Conservation (phyloP, 805 yeast species). For the Diddensiella transvaalensis region DNA sequence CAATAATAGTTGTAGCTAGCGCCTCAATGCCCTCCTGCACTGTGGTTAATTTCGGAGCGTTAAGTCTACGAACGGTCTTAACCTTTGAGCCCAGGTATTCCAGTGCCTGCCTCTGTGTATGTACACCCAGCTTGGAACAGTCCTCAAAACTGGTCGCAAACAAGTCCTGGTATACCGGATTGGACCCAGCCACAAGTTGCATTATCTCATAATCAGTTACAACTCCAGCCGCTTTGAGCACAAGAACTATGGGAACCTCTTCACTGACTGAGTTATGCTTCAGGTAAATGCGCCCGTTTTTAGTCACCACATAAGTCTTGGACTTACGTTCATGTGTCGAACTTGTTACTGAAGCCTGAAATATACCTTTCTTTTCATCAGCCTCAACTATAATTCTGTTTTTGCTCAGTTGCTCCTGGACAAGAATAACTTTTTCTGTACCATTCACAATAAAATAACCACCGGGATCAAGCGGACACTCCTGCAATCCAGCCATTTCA, state of each 20-base stretch:
- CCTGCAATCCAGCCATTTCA: conserved; percentile 84
- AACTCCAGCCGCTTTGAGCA: conserved; percentile 91
- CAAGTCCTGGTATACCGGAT: conserved; percentile 83
- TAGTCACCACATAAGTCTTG: conserved; percentile 91
- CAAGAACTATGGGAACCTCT: conserved; percentile 91
- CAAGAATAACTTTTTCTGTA: conserved; percentile 93
- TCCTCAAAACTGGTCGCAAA: conserved; percentile 94
- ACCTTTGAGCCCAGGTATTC: conserved; percentile 89
- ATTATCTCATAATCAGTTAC: conserved; percentile 88
- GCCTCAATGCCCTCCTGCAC: conserved; percentile 95
- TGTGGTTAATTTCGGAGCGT: conserved; percentile 71
- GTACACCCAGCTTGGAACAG: conserved; percentile 77
- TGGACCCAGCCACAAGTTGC: conserved; percentile 90
- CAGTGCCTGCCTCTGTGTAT: conserved; percentile 90
- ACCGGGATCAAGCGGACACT: conserved; percentile 98
- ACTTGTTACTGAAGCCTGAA: conserved; percentile 96
- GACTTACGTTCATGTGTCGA: conserved; percentile 98
- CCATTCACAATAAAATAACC: conserved; percentile 98
- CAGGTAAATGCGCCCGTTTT: conserved; percentile 80
- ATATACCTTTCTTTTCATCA: conserved; percentile 88
- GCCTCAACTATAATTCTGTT: conserved; percentile 98
- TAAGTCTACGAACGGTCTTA: conserved; percentile 84
- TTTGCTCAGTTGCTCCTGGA: conserved; percentile 94
- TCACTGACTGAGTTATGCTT: conserved; percentile 95
- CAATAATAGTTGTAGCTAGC: conserved; percentile 86